Base-by-base conservation (phyloP, 495 filamentous ascomycete genomes). In the Aspergillus haitiensis region DNA sequence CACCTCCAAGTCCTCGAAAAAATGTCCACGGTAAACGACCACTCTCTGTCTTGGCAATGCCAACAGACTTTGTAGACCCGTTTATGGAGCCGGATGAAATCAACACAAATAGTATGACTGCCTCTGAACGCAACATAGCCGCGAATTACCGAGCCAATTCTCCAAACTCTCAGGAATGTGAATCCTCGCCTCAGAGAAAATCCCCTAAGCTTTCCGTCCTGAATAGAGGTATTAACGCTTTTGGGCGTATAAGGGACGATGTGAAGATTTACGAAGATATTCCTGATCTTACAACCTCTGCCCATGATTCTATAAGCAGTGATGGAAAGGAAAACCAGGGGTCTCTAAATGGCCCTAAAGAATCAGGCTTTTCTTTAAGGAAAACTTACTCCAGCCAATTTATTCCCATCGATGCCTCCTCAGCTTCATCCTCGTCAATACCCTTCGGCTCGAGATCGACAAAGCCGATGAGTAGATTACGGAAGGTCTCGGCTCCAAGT, bases 41-140 rank as follows among this genome's bases (percentile, higher is more conserved):
- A n/a, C 59, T 80, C 51, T 70, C 75, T 56, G 67, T 79, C 50
- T 61, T 78, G 39, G 65, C 72, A 37, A 60, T 70, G n/a, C 62
- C 70, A 5, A 45, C 73, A 5, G 73, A 76, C 48, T 50, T 61
- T 27, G 21, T 27, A 21, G 73, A 76, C 47, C 62, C 61, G 5
- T 62, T 59, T 36, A 49, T 51, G 49, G 65, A 62, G 3, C 39
- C 55, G 52, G 61, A 66, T 10, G 58, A 61, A 27, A 55, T 51
- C 37, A 48, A 42, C 21, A n/a, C 13, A 21, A 61, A 72, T 34
- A 59, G 58, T 16, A 69, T 72, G 66, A 70, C 69, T 31, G 65
- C 69, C 7, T 78, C 78, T 0, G 75, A 78, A 37, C 63, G 71
- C 58, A 81, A 81, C 47, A 77, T 81, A 46, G 65, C 68, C 16